Percentiles rank a stretch among this genome's conserved stretches.
Evolutionary conservation across 192 early-diverging fungal genomes (phyloP).

Genomic region (Rhizophagus clarus): DNA sequence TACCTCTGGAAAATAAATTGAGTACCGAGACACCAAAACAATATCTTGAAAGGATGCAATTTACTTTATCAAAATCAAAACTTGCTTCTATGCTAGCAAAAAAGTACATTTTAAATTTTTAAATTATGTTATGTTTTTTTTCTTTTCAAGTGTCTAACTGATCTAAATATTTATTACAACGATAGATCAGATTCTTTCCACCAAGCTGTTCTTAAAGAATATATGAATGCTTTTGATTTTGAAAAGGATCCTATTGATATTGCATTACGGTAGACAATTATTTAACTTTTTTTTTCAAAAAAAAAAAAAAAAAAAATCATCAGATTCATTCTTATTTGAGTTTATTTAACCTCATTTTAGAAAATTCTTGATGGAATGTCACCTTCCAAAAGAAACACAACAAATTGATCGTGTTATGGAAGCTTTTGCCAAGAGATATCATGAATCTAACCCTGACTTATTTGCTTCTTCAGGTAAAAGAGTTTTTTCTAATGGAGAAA

Average conservation of each 20-base stretch:
- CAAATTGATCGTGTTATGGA: conserved; percentile 84
- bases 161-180: neutral
- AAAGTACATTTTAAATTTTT: conserved; percentile 19
- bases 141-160: neutral
- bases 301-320: too few relatives aligned
- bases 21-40: conserved; percentile 46
- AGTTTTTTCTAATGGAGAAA: too few relatives aligned
- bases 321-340: neutral
- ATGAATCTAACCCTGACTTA: conserved; percentile 66
- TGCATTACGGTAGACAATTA: conserved; percentile 52
- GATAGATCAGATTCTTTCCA: conserved; percentile 50
- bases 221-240: conserved; percentile 67
- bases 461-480: conserved; percentile 51
- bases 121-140: neutral
- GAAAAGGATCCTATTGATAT: conserved; percentile 64
- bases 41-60: conserved; percentile 45
- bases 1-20: neutral
- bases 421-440: conserved; percentile 73
- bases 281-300: neutral
- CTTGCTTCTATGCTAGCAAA: conserved; percentile 59
- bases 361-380: conserved; percentile 70
- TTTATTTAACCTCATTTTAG: conserved; percentile 38
- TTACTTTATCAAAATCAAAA: conserved; percentile 52
- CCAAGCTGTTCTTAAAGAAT: conserved; percentile 55
- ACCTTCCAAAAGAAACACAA: conserved; percentile 79